Conservation (phyloP, 192 early-diverging fungal species). For the Gigaspora rosea region DNA sequence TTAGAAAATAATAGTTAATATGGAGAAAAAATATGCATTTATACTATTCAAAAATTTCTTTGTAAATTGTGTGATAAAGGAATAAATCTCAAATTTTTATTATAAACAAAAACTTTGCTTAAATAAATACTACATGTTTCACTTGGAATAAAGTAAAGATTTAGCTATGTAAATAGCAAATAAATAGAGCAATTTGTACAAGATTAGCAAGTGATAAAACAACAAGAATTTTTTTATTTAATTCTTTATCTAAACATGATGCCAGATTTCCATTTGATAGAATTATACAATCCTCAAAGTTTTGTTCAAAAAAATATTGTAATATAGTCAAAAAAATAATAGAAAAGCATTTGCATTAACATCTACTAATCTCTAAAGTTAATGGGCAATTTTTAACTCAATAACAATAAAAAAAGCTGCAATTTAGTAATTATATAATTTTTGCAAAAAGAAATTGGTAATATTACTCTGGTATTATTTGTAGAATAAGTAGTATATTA, state of each 20-base stretch:
- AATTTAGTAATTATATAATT: constrained; percentile 20
- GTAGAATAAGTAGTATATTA: constrained; percentile 1
- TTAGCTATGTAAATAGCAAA: neutral
- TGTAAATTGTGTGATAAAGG: too few species aligned
- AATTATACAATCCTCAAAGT: neutral
- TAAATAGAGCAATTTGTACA: neutral
- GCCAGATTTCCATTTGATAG: neutral
- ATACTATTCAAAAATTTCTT: too few species aligned
- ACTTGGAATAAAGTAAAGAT: neutral
- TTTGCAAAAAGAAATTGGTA: constrained; percentile 22
- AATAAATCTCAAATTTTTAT: neutral
- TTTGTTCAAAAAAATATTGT: constrained; percentile 1
- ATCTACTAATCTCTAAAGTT: neutral
- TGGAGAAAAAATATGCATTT: neutral
- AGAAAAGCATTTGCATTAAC: constrained; percentile 10
- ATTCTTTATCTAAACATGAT: neutral
- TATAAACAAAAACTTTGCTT: constrained; percentile 5
- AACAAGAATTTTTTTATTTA: neutral
- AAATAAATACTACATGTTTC: neutral
- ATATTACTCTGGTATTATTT: neutral
- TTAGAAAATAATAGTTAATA: too few species aligned
- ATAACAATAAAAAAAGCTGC: neutral
- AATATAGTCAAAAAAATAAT: neutral
- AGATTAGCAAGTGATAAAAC: neutral
- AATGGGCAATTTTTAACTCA: neutral